A percentile compares a stretch with the other conserved stretches of the same genome.
phyloP scores from a whole-genome alignment of 352 stramenopile genomes.

The Pythium chondricola region DNA sequence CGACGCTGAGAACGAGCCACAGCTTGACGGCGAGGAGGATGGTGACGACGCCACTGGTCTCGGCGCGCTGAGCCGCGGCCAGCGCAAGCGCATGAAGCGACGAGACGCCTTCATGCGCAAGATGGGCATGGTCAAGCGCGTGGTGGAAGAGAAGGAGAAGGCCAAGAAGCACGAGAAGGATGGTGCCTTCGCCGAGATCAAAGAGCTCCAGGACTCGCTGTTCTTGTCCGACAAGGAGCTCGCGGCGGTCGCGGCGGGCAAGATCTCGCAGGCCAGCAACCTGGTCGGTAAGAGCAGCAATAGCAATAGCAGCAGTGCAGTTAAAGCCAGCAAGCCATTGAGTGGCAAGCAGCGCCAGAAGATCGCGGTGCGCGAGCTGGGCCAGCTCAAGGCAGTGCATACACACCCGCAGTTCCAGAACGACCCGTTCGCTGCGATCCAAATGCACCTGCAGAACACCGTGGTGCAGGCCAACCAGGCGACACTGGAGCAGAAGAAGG shows the following conservation, averaged over 20 bases:
- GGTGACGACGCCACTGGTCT: slow-evolving; percentile 20
- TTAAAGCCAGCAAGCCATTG: slow-evolving; percentile 34
- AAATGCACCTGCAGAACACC: slow-evolving; percentile 82
- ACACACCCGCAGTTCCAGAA: slow-evolving; percentile 73
- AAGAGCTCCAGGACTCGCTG: slow-evolving; percentile 63
- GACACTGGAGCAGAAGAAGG: slow-evolving; percentile 30
- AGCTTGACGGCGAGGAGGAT: slow-evolving; percentile 29
- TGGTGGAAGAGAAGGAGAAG: slow-evolving; percentile 45
- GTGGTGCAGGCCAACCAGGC: slow-evolving; percentile 75
- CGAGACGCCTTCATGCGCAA: slow-evolving; percentile 80
- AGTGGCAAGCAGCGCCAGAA: slow-evolving; percentile 82
- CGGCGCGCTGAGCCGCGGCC: slow-evolving; percentile 55
- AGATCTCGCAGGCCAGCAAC: slow-evolving; percentile 23
- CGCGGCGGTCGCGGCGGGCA: slow-evolving; percentile 12
- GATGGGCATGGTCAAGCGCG: slow-evolving; percentile 76
- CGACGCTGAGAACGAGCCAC: slow-evolving; percentile 16
- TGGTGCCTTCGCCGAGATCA: slow-evolving; percentile 65
- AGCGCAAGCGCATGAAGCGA: slow-evolving; percentile 81
- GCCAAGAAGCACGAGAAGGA: slow-evolving; percentile 37
- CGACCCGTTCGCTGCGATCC: slow-evolving; percentile 82
- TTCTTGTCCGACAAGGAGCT: slow-evolving; percentile 49
- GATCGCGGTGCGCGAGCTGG: slow-evolving; percentile 73
- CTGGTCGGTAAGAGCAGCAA: slow-evolving; percentile 13
- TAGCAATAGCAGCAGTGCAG: not conserved
- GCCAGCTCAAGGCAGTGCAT: slow-evolving; percentile 81